Evolutionary conservation across 2,329 filamentous ascomycete species (phyloP).

Genomic region (Botryotinia calthae): DNA sequence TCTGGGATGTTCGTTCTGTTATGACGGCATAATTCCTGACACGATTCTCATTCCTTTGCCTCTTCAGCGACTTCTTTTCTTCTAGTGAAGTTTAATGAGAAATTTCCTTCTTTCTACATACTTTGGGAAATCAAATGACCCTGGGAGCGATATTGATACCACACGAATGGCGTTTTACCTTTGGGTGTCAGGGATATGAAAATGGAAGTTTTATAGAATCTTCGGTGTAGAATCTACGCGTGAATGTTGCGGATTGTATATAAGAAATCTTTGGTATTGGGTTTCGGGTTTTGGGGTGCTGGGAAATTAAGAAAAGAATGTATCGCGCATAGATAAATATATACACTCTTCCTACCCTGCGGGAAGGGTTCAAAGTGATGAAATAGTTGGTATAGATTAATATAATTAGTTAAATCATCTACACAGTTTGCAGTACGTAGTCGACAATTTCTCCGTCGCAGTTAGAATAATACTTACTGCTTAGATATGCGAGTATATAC

Average conservation of each 20-base stretch:
- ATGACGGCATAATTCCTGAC: conserved; percentile 44
- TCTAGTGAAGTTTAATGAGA: conserved; percentile 2
- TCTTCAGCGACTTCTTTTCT: background rate
- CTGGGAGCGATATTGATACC: conserved; percentile 13
- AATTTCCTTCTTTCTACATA: background rate
- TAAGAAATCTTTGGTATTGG: background rate
- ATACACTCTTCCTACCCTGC: background rate
- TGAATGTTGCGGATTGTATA: background rate
- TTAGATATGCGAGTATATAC: background rate
- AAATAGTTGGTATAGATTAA: background rate
- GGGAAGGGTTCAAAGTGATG: background rate
- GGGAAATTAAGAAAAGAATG: background rate
- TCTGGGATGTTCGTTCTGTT: conserved; percentile 81
- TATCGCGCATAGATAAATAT: background rate
- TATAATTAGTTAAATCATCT: background rate
- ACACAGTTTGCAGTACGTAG: background rate
- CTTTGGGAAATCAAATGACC: background rate
- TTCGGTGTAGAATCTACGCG: background rate
- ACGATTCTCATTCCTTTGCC: background rate
- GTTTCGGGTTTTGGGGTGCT: background rate
- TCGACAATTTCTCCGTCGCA: fast-evolving
- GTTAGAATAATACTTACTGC: background rate
- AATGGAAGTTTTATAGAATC: background rate
- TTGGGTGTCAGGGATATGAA: background rate
- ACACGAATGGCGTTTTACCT: conserved; percentile 9